These are phyloP conservation scores for Ordospora colligata DNA, from an alignment of 371 early-diverging fungal species.

Conservation along the genomic window DNA sequence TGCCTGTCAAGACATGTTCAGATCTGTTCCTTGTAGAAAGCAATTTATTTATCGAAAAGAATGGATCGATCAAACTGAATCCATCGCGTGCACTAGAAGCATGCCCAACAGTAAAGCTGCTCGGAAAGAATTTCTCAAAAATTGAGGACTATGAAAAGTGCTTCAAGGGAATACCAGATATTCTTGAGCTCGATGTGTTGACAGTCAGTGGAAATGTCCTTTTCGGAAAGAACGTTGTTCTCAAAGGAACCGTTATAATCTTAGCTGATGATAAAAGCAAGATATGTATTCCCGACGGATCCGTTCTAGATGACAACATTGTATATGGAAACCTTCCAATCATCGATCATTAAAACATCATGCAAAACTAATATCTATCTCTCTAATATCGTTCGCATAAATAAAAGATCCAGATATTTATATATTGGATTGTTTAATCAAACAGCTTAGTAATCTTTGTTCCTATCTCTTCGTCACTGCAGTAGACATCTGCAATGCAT, in stretches of 20 bases:
- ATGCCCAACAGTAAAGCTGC: constrained; percentile 82
- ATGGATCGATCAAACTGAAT: constrained; percentile 80
- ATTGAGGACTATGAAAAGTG: constrained; percentile 67
- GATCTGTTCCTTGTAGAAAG: constrained; percentile 91
- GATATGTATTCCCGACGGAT: constrained; percentile 91
- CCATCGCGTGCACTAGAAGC: constrained; percentile 70
- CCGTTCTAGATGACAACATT: constrained; percentile 92
- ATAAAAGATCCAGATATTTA: not conserved
- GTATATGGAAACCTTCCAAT: constrained; percentile 86
- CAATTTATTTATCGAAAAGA: constrained; percentile 77
- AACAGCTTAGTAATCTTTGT: constrained; percentile 17
- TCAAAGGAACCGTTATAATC: constrained; percentile 93
- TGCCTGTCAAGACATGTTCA: constrained; percentile 94
- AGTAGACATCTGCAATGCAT: constrained; percentile 19
- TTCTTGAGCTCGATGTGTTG: constrained; percentile 88
- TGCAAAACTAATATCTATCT: not conserved
- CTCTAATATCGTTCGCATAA: not conserved
- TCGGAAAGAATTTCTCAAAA: constrained; percentile 91
- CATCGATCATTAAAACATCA: constrained; percentile 56
- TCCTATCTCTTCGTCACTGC: constrained; percentile 17
- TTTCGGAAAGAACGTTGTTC: constrained; percentile 80
- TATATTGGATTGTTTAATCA: constrained; percentile 18
- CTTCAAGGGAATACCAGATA: constrained; percentile 82
- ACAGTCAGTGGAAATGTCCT: constrained; percentile 93
- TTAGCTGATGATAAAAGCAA: constrained; percentile 84